A percentile compares a stretch with the other conserved stretches of the same genome.
Conservation (phyloP, 192 early-diverging fungal genomes). For the Umbelopsis isabellina region DNA sequence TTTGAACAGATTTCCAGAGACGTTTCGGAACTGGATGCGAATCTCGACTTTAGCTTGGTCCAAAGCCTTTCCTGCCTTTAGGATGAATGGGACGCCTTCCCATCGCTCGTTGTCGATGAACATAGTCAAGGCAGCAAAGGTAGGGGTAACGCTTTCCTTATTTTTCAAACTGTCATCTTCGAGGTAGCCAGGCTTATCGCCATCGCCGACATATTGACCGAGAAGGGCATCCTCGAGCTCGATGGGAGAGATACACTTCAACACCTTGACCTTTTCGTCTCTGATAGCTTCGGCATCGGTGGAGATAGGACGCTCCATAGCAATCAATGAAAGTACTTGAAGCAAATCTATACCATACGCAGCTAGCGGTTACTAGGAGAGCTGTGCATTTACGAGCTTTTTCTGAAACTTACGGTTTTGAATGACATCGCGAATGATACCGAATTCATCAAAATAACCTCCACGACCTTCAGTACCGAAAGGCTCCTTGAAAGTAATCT, state of each 20-base stretch:
- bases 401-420: conserved; percentile 70
- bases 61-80: conserved; percentile 88
- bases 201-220: conserved; percentile 89
- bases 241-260: conserved; percentile 80
- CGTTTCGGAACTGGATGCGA: conserved; percentile 92
- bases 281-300: conserved; percentile 88
- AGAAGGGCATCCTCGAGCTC: conserved; percentile 82
- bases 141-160: conserved; percentile 84
- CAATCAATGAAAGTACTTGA: conserved; percentile 88
- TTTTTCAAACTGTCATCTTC: conserved; percentile 87
- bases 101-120: conserved; percentile 94
- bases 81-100: conserved; percentile 87
- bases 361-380: background rate
- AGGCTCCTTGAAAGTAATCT: conserved; percentile 96
- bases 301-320: conserved; percentile 89
- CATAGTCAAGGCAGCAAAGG: conserved; percentile 87
- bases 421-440: conserved; percentile 97
- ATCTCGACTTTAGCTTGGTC: conserved; percentile 90
- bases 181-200: conserved; percentile 84
- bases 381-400: background rate
- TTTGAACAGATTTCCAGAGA: conserved; percentile 72
- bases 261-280: conserved; percentile 89
- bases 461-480: conserved; percentile 96
- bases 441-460: conserved; percentile 98
- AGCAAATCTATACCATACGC: conserved; percentile 61